Evolutionary conservation across 2,329 filamentous ascomycete species (phyloP), one percentile per base, ranked within the genome.

Genomic region (Fusarium sterilihyphosum): DNA sequence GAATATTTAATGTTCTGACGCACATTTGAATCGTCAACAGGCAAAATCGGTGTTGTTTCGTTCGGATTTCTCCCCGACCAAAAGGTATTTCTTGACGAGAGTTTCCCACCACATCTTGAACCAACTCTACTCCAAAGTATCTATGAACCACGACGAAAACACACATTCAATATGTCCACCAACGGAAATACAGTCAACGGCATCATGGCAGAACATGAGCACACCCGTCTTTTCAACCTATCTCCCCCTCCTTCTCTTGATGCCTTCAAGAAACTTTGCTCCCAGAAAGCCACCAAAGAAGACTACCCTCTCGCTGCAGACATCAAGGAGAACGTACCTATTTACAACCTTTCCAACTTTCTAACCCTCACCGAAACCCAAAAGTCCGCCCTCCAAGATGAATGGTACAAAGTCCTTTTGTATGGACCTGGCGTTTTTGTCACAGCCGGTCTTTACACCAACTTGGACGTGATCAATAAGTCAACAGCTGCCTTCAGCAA

Each of bases 341-440:
- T 91, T 68, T 91, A 91, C 80, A 80, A 87, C 40, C 81, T 89
- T 11, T 74, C 80, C 0, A 69, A 77, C 6, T 83, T 84, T 65
- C 78, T 84, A 8, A 49, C 70, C 8, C 50, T 80, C 24, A 73
- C 62, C 3, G 41, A 63, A 4, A 60, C 67, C 5, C 73, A 78
- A 41, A 78, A 73, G n/a, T 71, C 81, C 22, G 75, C 79, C 8
- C 84, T 91, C 5, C 88, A 91, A 78, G 86, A 91, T 71, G 90
- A 92, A 82, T 89, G 89, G 86, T 86, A 91, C 74, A 84, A 88
- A 67, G 85, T 89, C 63, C 85, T 92, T 6, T 83, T 86, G 63
- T 81, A 83, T 3, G 90, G 90, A 0, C 88, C 90, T 0, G 90
- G 90, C 9, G 88, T 92, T 20, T 86, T 90, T 70, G 86, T 91